Base-by-base conservation (phyloP, 1,284 basidiomycete species). In the Laetiporus sulphureus region DNA sequence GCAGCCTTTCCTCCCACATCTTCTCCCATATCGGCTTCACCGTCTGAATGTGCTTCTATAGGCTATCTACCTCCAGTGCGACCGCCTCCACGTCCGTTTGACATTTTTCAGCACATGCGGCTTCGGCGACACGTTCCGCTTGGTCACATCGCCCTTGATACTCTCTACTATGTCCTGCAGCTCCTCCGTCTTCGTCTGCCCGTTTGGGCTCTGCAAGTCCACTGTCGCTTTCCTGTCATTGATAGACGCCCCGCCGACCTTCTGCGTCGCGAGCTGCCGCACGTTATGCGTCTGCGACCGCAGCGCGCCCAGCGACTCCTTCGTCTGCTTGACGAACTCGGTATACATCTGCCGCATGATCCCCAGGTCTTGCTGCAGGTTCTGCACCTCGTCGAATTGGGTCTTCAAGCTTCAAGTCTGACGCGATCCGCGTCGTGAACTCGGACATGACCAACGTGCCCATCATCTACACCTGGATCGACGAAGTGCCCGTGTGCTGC, bases 11-110 rank as follows among this genome's bases (percentile, higher is more conserved):
- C 55, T 91, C 90, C 95, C 95, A 99, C 19, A 93, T 97, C 73
- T 95, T 92, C 70, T 95, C 91, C 95, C 95, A 99, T 73, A 90
- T 90, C 37, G 95, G 93, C 57, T 90, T 93, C 55, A 96, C 79
- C 3, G 88, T 87, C 52, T 83, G 78, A 52, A 98, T 87, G 60
- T 95, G 91, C 49, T 83, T 79, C 52, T 83, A 80, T 40, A 99
- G 71, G 50, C 79, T 83, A 45, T 83, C 74, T 29, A 98, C 71
- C 61, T 92, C 84, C 13, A 69, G 64, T 16, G 76, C 73, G 16
- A 86, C 79, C n/a, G 73, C 66, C n/a, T 75, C 72, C 38, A 98
- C 76, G 52, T 92, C 88, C 46, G 78, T 78, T 77, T 76, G 56
- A 95, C 79, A 41, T 71, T 70, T 58, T 80, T 82, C 64, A 96